phyloP scores from a whole-genome alignment of 495 filamentous ascomycete species.

The Astrothelium macrocarpum region DNA sequence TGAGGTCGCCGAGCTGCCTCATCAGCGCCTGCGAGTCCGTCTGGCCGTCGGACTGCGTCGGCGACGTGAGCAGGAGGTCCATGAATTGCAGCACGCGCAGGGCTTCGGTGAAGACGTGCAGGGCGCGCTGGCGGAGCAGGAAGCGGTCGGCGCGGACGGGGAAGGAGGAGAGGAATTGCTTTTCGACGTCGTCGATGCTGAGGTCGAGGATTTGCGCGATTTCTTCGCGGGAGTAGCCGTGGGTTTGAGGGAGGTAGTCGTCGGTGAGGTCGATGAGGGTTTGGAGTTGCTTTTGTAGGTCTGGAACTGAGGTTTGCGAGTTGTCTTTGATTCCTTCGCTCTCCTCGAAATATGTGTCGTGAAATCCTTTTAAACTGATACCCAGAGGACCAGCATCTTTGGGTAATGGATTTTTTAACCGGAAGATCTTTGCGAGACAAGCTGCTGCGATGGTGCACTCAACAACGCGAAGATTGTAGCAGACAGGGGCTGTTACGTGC shows the following conservation, averaged over 20 bases:
- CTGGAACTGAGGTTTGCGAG: conserved; percentile 25
- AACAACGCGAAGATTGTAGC: conserved; percentile 94
- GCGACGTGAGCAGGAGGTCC: conserved; percentile 44
- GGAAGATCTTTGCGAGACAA: conserved; percentile 52
- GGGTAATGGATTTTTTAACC: conserved; percentile 51
- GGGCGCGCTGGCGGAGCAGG: conserved; percentile 71
- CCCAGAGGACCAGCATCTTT: conserved; percentile 75
- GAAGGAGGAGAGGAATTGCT: conserved; percentile 70
- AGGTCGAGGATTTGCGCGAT: conserved; percentile 66
- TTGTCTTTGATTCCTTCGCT: conserved; percentile 41
- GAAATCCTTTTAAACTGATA: conserved; percentile 75
- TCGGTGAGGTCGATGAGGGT: conserved; percentile 55
- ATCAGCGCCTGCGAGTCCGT: conserved; percentile 51
- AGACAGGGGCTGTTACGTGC: conserved; percentile 80
- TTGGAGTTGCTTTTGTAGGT: conserved; percentile 55
- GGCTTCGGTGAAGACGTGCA: conserved; percentile 87
- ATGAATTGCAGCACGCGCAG: conserved; percentile 78
- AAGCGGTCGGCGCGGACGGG: conserved; percentile 83
- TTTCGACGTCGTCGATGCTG: conserved; percentile 57
- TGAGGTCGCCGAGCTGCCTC: conserved; percentile 61
- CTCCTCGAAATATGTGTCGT: conserved; percentile 65
- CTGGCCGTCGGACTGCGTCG: conserved; percentile 33
- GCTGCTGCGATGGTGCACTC: conserved; percentile 87
- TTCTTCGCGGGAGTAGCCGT: conserved; percentile 83
- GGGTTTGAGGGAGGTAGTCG: conserved; percentile 55